A percentile compares a stretch with the other conserved stretches of the same genome.
Conservation (phyloP, 2,329 filamentous ascomycete species). For the Aspergillus sp. region DNA sequence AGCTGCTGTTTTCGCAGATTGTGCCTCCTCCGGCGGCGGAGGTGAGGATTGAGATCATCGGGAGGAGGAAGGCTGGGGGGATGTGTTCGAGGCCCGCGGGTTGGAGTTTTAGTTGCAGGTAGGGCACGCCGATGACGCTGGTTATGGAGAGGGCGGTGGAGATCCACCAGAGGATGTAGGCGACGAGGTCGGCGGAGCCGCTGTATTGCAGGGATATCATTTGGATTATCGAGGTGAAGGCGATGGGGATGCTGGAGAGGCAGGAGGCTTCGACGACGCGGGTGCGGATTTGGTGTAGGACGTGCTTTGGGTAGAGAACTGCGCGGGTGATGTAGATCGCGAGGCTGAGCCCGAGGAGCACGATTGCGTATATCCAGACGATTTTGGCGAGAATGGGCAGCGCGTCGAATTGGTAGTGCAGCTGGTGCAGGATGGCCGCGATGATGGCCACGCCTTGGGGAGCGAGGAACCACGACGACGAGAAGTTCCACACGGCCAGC, state of each 20-base stretch:
- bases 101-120: conserved; percentile 38
- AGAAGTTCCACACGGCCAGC: conserved; percentile 33
- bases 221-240: conserved; percentile 35
- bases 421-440: conserved; percentile 36
- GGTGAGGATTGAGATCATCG: conserved; percentile 41
- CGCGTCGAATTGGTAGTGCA: conserved; percentile 44
- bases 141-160: conserved; percentile 32
- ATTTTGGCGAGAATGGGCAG: conserved; percentile 38
- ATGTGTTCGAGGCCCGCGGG: conserved; percentile 35
- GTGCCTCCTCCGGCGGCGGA: conserved; percentile 40
- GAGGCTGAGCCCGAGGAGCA: conserved; percentile 30
- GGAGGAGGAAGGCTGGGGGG: conserved; percentile 37
- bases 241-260: conserved; percentile 40
- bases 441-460: conserved; percentile 41
- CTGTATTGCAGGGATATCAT: conserved; percentile 52
- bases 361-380: conserved; percentile 41
- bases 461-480: conserved; percentile 40
- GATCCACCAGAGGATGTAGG: conserved; percentile 46
- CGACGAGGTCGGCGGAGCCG: conserved; percentile 25
- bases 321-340: conserved; percentile 34
- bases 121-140: conserved; percentile 35
- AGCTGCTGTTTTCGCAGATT: conserved; percentile 30
- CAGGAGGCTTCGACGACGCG: conserved; percentile 39
- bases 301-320: conserved; percentile 31
- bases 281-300: conserved; percentile 28